Conservation (phyloP, 148 eudicot species). For the Camellia lanceoleosa region DNA sequence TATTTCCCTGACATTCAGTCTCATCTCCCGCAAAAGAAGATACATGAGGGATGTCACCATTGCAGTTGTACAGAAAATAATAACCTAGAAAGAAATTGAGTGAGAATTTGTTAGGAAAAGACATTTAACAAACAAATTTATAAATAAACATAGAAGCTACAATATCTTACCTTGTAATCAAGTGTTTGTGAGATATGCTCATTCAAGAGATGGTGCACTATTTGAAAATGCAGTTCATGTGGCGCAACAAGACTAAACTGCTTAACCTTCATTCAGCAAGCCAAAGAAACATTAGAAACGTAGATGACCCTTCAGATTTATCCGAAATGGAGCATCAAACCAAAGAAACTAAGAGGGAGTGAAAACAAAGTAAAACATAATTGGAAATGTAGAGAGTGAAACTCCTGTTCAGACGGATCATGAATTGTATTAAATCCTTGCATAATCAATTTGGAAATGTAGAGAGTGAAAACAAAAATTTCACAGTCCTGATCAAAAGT, state of each 20-base stretch:
- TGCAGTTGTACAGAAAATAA: slow-evolving; percentile 86
- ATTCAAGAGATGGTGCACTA: slow-evolving; percentile 65
- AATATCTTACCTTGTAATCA: slow-evolving; percentile 64
- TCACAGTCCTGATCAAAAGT: background rate
- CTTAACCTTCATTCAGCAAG: slow-evolving; percentile 54
- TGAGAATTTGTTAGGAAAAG: slow-evolving; percentile 14
- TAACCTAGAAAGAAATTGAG: slow-evolving; percentile 46
- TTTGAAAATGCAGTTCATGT: slow-evolving; percentile 73
- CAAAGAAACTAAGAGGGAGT: background rate
- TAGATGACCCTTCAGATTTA: background rate
- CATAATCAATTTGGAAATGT: background rate
- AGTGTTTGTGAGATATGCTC: slow-evolving; percentile 54
- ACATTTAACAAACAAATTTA: background rate
- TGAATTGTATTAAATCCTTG: background rate
- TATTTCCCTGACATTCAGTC: slow-evolving; percentile 80
- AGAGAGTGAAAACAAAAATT: background rate
- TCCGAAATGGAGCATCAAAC: background rate
- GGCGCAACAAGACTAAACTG: slow-evolving; percentile 74
- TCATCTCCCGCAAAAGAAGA: slow-evolving; percentile 70
- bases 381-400: too few species aligned
- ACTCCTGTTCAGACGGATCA: background rate
- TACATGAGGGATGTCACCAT: slow-evolving; percentile 88
- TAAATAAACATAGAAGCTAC: background rate
- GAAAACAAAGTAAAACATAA: too few species aligned
- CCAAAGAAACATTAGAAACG: background rate